A percentile compares a stretch with the other conserved stretches of the same genome.
These are phyloP conservation scores for Elongisporangium prolatum DNA, from an alignment of 352 stramenopile species.

Conservation along the genomic window DNA sequence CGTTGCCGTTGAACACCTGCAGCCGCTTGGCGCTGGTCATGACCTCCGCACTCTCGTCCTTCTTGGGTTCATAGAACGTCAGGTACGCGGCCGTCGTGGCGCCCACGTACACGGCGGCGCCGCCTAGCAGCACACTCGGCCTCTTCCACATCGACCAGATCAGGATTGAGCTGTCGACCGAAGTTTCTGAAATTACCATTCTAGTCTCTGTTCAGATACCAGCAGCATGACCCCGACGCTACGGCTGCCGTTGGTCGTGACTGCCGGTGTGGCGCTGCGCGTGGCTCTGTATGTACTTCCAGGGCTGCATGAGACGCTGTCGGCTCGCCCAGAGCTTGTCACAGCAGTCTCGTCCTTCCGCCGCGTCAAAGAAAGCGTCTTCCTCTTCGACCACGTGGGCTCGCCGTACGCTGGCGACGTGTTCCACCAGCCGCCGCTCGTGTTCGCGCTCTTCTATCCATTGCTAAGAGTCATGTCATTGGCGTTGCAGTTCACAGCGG, in stretches of 20 bases:
- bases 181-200: not conserved
- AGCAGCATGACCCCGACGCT: not conserved
- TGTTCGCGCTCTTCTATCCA: constrained; percentile 65
- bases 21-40: constrained; percentile 51
- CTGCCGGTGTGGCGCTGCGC: constrained; percentile 32
- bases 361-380: constrained; percentile 55
- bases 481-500: constrained; percentile 19
- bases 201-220: not conserved
- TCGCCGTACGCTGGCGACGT: constrained; percentile 74
- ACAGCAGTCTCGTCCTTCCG: constrained; percentile 59
- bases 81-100: constrained; percentile 57
- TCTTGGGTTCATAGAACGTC: constrained; percentile 66
- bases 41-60: constrained; percentile 10
- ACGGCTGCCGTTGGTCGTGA: constrained; percentile 16
- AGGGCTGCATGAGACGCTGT: constrained; percentile 30
- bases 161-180: too few species aligned
- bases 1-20: constrained; percentile 69
- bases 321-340: constrained; percentile 54
- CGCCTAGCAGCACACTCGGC: constrained; percentile 47
- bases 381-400: constrained; percentile 35
- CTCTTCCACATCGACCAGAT: constrained; percentile 40
- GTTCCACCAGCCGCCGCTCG: constrained; percentile 78
- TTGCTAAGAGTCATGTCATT: constrained; percentile 21
- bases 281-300: constrained; percentile 28
- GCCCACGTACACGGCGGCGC: constrained; percentile 50